Evolutionary conservation across 2,329 filamentous ascomycete genomes (phyloP).

Genomic region (Karstenula rhodostoma): DNA sequence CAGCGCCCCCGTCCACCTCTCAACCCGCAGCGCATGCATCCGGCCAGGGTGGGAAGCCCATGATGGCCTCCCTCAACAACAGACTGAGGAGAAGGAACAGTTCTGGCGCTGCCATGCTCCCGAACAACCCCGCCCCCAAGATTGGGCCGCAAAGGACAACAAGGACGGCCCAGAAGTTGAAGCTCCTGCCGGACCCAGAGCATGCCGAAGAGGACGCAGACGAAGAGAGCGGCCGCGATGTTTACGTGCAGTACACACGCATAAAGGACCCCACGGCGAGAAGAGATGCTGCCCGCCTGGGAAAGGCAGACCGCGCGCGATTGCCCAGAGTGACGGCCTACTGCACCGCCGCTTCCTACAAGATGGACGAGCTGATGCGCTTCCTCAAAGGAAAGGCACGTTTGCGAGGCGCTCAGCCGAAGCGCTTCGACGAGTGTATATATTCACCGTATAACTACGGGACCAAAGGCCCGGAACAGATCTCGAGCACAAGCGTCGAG

Average conservation of each 20-base stretch:
- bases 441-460: conserved; percentile 92
- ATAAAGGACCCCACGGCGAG: conserved; percentile 96
- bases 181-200: conserved; percentile 92
- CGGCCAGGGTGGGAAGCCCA: conserved; percentile 50
- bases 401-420: conserved; percentile 81
- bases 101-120: conserved; percentile 68
- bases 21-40: conserved; percentile 42
- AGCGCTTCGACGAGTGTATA: conserved; percentile 96
- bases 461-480: conserved; percentile 51
- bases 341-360: conserved; percentile 91
- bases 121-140: conserved; percentile 65
- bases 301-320: conserved; percentile 88
- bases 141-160: conserved; percentile 95
- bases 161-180: conserved; percentile 95
- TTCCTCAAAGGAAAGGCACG: conserved; percentile 88
- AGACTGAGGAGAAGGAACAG: conserved; percentile 88
- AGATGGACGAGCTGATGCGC: conserved; percentile 86
- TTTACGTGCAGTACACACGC: conserved; percentile 96
- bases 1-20: conserved; percentile 37
- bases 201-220: conserved; percentile 77
- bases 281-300: conserved; percentile 87
- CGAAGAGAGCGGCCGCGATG: conserved; percentile 91
- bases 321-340: conserved; percentile 94
- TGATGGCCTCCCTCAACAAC: conserved; percentile 81
- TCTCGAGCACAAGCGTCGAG: conserved; percentile 44